Conservation (phyloP, 2,329 filamentous ascomycete genomes). For the Scopulariopsis brevicaulis region DNA sequence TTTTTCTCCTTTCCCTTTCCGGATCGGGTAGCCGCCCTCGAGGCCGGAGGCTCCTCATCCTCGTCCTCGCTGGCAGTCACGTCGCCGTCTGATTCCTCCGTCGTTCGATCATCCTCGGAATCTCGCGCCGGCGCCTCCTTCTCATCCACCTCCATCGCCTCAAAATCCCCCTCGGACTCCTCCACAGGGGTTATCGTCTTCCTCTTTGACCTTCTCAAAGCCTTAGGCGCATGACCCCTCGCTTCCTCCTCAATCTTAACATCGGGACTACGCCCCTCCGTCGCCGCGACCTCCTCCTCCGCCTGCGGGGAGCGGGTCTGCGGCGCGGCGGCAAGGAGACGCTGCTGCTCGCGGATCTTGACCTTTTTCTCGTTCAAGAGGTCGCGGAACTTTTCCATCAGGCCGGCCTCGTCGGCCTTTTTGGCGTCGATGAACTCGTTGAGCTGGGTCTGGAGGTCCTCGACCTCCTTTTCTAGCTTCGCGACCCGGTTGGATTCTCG, state of each 20-base stretch:
- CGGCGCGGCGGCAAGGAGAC: constrained; percentile 38
- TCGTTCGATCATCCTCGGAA: constrained; percentile 22
- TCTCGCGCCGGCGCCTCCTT: constrained; percentile 11
- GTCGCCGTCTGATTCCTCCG: constrained; percentile 27
- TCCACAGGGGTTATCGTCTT: constrained; percentile 28
- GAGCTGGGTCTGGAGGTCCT: constrained; percentile 49
- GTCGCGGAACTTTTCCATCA: constrained; percentile 59
- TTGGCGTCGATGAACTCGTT: constrained; percentile 57
- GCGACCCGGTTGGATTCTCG: constrained; percentile 26
- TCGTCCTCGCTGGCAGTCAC: constrained; percentile 30
- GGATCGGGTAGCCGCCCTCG: constrained; percentile 7
- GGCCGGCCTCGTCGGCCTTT: constrained; percentile 50
- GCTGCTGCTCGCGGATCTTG: constrained; percentile 65
- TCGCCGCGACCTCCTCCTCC: neutral
- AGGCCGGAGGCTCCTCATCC: constrained; percentile 13
- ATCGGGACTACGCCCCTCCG: neutral
- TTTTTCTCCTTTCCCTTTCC: neutral
- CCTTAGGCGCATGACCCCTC: constrained; percentile 14
- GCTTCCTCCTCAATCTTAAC: neutral
- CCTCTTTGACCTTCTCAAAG: constrained; percentile 35
- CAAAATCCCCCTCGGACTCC: constrained; percentile 33
- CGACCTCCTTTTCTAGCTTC: constrained; percentile 42
- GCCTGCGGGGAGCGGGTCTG: constrained; percentile 15
- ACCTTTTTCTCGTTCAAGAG: constrained; percentile 71
- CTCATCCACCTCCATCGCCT: constrained; percentile 38